A percentile compares a stretch with the other conserved stretches of the same genome.
phyloP scores from a whole-genome alignment of 768 basidiomycete species.

The Tephrocybe sp. region DNA sequence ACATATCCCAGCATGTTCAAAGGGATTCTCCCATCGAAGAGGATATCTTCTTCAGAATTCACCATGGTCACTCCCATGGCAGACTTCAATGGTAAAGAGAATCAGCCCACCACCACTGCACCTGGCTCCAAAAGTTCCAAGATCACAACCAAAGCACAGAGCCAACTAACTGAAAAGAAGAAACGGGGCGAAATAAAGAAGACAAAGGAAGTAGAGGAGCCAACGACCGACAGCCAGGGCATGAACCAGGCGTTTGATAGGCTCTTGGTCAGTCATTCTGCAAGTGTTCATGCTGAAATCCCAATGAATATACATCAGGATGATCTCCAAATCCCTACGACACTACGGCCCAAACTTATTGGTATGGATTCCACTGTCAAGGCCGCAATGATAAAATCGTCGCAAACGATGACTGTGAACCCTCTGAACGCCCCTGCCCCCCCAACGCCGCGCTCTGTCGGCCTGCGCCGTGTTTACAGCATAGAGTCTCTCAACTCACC shows the following conservation, averaged over 20 bases:
- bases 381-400: constrained; percentile 89
- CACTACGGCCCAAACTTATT: constrained; percentile 73
- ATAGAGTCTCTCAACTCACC: constrained; percentile 69
- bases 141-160: constrained; percentile 29
- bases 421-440: constrained; percentile 31
- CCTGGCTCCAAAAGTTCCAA: constrained; percentile 17
- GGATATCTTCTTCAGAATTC: constrained; percentile 67
- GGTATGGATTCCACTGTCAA: constrained; percentile 86
- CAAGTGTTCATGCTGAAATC: background rate
- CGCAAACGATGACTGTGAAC: constrained; percentile 56
- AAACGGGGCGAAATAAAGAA: constrained; percentile 29
- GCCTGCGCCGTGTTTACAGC: constrained; percentile 68
- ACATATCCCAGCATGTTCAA: constrained; percentile 66
- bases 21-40: constrained; percentile 70
- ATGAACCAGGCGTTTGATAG: constrained; percentile 78
- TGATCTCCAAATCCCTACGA: constrained; percentile 83
- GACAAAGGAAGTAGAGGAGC: constrained; percentile 7
- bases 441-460: constrained; percentile 50
- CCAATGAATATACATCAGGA: constrained; percentile 47
- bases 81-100: constrained; percentile 68
- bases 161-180: constrained; percentile 40
- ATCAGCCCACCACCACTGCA: constrained; percentile 36
- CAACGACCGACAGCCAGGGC: constrained; percentile 28
- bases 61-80: constrained; percentile 64
- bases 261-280: constrained; percentile 59